These are phyloP conservation scores for Chlorella sp. DNA, from an alignment of 139 green algal genomes.

Conservation along the genomic window DNA sequence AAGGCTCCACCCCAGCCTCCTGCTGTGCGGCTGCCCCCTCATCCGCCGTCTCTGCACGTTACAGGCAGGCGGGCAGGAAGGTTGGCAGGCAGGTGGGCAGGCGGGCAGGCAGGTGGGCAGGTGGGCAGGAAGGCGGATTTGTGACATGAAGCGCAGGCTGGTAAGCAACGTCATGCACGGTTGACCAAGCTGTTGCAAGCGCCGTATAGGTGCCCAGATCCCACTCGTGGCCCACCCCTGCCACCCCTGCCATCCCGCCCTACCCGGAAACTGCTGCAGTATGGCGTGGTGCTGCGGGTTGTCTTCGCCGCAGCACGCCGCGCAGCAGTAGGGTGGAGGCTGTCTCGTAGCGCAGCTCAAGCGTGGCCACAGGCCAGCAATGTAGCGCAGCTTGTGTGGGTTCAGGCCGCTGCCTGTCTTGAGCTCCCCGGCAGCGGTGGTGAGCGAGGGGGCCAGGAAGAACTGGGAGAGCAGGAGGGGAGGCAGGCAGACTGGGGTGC, in stretches of 20 bases:
- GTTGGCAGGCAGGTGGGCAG: background rate
- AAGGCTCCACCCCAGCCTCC: background rate
- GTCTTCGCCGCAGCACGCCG: background rate
- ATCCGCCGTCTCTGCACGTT: background rate
- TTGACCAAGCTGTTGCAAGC: too few relatives aligned
- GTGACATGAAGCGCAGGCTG: too few relatives aligned
- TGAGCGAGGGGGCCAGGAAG: slow-evolving; percentile 5
- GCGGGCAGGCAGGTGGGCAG: background rate
- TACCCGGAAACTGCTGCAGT: slow-evolving; percentile 6
- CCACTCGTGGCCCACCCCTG: too few relatives aligned
- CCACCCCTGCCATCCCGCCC: too few relatives aligned
- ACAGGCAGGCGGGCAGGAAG: background rate
- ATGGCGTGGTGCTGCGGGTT: background rate
- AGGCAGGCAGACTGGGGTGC: background rate
- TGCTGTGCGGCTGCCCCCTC: background rate
- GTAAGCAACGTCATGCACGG: too few relatives aligned
- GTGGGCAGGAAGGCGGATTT: background rate
- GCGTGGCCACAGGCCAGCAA: background rate
- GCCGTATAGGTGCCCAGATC: too few relatives aligned
- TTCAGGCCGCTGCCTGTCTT: background rate
- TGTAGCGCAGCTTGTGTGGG: too few relatives aligned
- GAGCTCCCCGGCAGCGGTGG: background rate
- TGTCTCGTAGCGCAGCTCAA: slow-evolving; percentile 26
- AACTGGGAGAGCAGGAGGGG: background rate
- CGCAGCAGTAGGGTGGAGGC: slow-evolving; percentile 18